phyloP scores from a whole-genome alignment of 2,329 filamentous ascomycete species.

The Falciphora oryzae region DNA sequence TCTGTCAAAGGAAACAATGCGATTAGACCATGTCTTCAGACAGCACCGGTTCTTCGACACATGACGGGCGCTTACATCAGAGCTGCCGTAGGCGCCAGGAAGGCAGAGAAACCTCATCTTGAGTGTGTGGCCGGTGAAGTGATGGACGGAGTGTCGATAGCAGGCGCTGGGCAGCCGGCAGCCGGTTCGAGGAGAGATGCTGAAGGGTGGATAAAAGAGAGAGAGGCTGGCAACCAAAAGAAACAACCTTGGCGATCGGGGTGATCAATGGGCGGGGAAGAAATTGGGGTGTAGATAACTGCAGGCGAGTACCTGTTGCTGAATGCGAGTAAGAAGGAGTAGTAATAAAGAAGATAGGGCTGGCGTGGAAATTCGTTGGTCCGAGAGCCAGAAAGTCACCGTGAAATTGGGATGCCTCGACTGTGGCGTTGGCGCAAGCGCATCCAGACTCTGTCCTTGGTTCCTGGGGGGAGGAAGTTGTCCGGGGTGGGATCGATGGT shows the following conservation, averaged over 20 bases:
- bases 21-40: constrained; percentile 14
- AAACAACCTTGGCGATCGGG: no score
- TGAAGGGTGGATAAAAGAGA: neutral
- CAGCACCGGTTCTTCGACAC: constrained; percentile 7
- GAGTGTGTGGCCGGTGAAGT: constrained; percentile 5
- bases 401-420: neutral
- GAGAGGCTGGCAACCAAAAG: neutral
- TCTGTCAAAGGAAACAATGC: constrained; percentile 28
- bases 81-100: constrained; percentile 52
- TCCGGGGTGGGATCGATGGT: neutral
- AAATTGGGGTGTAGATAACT: neutral
- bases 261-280: no score
- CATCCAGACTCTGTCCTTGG: neutral
- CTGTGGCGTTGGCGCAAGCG: neutral
- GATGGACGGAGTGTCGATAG: neutral
- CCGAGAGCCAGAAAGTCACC: neutral
- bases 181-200: neutral
- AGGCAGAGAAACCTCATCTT: constrained; percentile 53
- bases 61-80: constrained; percentile 34
- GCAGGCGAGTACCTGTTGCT: neutral
- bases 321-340: neutral
- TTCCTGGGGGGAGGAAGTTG: neutral
- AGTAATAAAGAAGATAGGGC: neutral
- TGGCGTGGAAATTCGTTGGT: neutral
- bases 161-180: no score